Evolutionary conservation across 2,329 filamentous ascomycete genomes (phyloP), one percentile per base, ranked within the genome.

Genomic region (Aspergillus sp.): DNA sequence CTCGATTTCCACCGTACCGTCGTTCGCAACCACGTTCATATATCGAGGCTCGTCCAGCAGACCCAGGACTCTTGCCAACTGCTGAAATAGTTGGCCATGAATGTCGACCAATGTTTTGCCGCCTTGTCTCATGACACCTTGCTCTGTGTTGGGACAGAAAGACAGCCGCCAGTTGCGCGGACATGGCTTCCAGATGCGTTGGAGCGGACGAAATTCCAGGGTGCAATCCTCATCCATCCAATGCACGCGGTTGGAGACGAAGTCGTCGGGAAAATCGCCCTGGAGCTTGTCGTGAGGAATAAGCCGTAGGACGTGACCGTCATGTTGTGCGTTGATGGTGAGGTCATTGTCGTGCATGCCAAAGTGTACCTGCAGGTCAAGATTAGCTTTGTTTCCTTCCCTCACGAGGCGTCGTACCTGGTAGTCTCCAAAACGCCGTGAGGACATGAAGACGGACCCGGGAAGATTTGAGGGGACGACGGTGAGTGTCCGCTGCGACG

Each of bases 211-310:
- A 47, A 73, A 69, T 51, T 71, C 65, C n/a, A 74, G 45, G n/a
- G n/a, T n/a, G 16, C 10, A 11, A 10, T 45, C 46, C 1, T 59
- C 55, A 20, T 76, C 59, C 32, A 77, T 71, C 80, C 80, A 83
- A 51, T 82, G 79, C 0, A 72, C 65, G 49, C 69, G 74, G 0
- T 73, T 54, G 0, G 72, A 38, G 2, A 76, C 55, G 3, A 82
- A 73, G 0, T 55, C 46, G 0, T 54, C 45, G 51, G 68, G 68
- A 46, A 73, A 59, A 35, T 71, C 66, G 20, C 47, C 55, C 13
- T 26, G 10, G 9, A 72, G 56, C 7, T 49, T 44, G 8, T 63
- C 67, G 60, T 11, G 64, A 56, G 49, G 73, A 65, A 53, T 63
- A 52, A 19, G 69, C 26, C 41, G 52, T n/a, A 62, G 44, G 10